Percentiles rank a stretch among this genome's conserved stretches.
Conservation (phyloP, 2,329 filamentous ascomycete species). For the Acephala macrosclerotiorum region DNA sequence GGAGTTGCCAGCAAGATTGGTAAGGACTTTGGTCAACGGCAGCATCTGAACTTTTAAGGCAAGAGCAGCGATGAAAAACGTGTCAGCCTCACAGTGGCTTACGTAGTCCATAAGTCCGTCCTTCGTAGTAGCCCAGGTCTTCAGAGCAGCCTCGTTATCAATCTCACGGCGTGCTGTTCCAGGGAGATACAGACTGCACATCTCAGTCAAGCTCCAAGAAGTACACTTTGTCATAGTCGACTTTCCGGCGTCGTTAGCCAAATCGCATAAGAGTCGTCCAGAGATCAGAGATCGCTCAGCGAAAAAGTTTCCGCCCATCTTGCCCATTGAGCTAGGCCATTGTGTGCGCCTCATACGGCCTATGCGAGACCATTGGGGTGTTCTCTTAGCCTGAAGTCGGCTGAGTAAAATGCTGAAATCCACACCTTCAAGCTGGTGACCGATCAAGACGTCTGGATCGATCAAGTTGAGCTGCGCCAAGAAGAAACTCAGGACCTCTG, state of each 20-base stretch:
- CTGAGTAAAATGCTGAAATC: constrained; percentile 92
- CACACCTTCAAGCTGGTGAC: constrained; percentile 95
- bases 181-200: constrained; percentile 90
- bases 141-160: constrained; percentile 86
- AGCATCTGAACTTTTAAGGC: constrained; percentile 90
- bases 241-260: constrained; percentile 96
- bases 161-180: constrained; percentile 74
- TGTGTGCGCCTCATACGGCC: constrained; percentile 82
- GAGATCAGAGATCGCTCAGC: constrained; percentile 89
- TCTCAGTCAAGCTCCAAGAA: constrained; percentile 97
- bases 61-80: constrained; percentile 92
- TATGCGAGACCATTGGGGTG: constrained; percentile 92
- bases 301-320: constrained; percentile 88
- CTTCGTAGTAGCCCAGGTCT: constrained; percentile 83
- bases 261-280: constrained; percentile 89
- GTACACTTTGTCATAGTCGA: constrained; percentile 97
- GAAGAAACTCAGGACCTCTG: constrained; percentile 86
- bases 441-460: constrained; percentile 93
- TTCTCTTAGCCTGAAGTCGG: constrained; percentile 88
- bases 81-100: constrained; percentile 92
- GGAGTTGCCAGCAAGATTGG: constrained; percentile 95
- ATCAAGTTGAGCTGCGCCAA: constrained; percentile 85
- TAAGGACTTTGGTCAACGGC: constrained; percentile 91
- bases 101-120: constrained; percentile 93
- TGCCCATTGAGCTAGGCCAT: constrained; percentile 89